These are phyloP conservation scores for Ganoderma resinaceum DNA, from an alignment of 1,284 basidiomycete genomes.

Conservation along the genomic window DNA sequence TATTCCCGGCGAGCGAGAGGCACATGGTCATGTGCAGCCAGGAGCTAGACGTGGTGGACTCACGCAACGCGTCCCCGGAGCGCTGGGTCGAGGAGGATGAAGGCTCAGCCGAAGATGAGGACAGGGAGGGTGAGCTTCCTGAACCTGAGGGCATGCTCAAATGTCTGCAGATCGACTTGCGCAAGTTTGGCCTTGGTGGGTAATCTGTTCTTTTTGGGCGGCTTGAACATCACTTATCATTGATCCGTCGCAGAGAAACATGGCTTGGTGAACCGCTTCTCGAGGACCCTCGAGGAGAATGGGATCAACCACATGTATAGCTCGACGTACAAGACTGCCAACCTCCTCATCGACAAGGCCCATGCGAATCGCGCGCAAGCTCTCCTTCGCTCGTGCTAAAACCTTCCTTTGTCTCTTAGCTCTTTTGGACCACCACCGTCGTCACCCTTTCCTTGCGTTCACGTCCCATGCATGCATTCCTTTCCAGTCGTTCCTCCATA, in stretches of 20 bases:
- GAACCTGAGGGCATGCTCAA: slow-evolving; percentile 51
- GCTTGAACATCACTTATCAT: not conserved
- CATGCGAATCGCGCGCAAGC: slow-evolving; percentile 40
- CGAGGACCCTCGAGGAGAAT: slow-evolving; percentile 70
- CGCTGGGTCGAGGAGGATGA: slow-evolving; percentile 42
- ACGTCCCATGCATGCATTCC: not conserved
- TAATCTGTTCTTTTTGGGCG: slow-evolving; percentile 21
- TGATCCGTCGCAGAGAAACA: slow-evolving; percentile 63
- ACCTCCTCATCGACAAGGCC: slow-evolving; percentile 65
- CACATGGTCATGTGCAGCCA: slow-evolving; percentile 78
- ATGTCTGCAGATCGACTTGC: slow-evolving; percentile 75
- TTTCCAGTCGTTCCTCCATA: not conserved
- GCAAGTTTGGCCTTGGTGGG: slow-evolving; percentile 72
- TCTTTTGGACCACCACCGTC: not conserved
- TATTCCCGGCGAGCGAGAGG: slow-evolving; percentile 72
- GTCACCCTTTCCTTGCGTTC: not conserved
- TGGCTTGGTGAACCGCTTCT: slow-evolving; percentile 80
- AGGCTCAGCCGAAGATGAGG: slow-evolving; percentile 42
- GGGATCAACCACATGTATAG: slow-evolving; percentile 86
- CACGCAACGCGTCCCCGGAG: slow-evolving; percentile 45
- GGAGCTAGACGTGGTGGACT: slow-evolving; percentile 66
- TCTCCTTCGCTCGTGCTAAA: slow-evolving; percentile 40
- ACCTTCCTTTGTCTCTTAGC: not conserved
- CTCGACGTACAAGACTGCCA: slow-evolving; percentile 85
- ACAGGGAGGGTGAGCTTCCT: slow-evolving; percentile 42